A percentile compares a stretch with the other conserved stretches of the same genome.
Conservation (phyloP, 805 yeast species). For the Saccharomycopsis schoenii region DNA sequence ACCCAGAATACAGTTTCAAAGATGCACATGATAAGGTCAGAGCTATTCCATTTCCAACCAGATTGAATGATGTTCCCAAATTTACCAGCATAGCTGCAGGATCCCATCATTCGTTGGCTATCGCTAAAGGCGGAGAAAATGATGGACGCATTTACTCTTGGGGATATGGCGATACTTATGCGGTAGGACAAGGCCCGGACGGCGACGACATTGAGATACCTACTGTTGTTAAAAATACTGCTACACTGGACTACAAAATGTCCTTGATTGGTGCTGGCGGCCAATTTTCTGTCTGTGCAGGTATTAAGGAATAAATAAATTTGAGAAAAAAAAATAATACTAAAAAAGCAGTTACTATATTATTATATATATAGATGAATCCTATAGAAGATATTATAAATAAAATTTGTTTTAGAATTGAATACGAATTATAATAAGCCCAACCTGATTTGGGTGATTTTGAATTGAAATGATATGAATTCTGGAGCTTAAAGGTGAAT, state of each 20-base stretch:
- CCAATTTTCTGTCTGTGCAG: slow-evolving; percentile 87
- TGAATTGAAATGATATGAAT: slow-evolving; percentile 21
- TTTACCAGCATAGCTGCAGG: slow-evolving; percentile 65
- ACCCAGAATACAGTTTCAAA: slow-evolving; percentile 62
- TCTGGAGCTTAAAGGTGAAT: not conserved
- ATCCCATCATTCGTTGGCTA: slow-evolving; percentile 85
- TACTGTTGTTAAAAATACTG: slow-evolving; percentile 86
- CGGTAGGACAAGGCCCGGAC: slow-evolving; percentile 84
- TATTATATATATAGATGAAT: not conserved
- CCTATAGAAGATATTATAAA: not conserved
- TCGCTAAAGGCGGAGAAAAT: slow-evolving; percentile 34
- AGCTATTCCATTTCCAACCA: slow-evolving; percentile 79
- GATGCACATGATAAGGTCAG: slow-evolving; percentile 77
- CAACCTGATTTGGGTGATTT: slow-evolving; percentile 24
- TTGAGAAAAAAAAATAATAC: too few species aligned
- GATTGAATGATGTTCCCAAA: slow-evolving; percentile 46
- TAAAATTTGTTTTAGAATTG: too few species aligned
- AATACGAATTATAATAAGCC: too few species aligned
- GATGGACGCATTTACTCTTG: slow-evolving; percentile 87
- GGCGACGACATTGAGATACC: slow-evolving; percentile 85
- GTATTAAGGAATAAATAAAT: slow-evolving; percentile 29
- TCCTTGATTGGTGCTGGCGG: slow-evolving; percentile 85
- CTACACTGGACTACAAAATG: slow-evolving; percentile 73
- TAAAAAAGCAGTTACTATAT: too few species aligned
- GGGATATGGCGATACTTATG: slow-evolving; percentile 98